Evolutionary conservation across 108 stramenopile species (phyloP).

Genomic region (Cafeteria roenbergensis): DNA sequence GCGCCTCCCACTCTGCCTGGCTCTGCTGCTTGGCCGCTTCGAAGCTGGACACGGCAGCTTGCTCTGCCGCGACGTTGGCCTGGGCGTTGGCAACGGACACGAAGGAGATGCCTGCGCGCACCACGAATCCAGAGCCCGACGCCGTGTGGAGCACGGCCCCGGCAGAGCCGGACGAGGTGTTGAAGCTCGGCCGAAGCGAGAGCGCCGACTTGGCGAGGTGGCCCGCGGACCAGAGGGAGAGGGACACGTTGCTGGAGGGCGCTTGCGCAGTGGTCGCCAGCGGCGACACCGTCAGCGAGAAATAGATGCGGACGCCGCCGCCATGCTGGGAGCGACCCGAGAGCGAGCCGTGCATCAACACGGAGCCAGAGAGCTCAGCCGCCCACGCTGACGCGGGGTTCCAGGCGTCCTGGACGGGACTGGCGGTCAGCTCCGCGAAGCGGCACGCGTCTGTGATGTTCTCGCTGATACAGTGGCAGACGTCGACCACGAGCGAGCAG

Average conservation of each 20-base stretch:
- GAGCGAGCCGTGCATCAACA: background rate
- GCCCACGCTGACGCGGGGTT: background rate
- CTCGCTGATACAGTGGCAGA: background rate
- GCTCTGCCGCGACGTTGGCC: slow-evolving; percentile 5
- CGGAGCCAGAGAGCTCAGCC: background rate
- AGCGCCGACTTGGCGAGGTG: background rate
- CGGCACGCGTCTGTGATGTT: background rate
- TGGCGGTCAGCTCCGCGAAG: background rate
- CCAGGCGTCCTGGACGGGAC: background rate
- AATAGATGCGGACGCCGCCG: background rate
- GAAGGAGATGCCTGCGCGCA: slow-evolving; percentile 9
- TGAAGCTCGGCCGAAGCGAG: background rate
- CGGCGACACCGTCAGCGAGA: background rate
- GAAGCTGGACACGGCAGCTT: background rate
- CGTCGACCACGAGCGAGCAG: background rate
- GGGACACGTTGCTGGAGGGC: background rate
- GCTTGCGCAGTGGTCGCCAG: background rate
- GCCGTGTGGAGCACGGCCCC: too few species aligned
- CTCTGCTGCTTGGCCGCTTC: background rate
- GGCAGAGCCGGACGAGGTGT: too few species aligned
- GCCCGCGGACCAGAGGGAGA: background rate
- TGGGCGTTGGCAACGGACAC: background rate
- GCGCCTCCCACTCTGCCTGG: background rate
- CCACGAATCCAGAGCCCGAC: background rate
- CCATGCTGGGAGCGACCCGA: slow-evolving; percentile 1